Evolutionary conservation across 2,329 filamentous ascomycete genomes (phyloP).

Genomic region (Aspergillus luchuensis): DNA sequence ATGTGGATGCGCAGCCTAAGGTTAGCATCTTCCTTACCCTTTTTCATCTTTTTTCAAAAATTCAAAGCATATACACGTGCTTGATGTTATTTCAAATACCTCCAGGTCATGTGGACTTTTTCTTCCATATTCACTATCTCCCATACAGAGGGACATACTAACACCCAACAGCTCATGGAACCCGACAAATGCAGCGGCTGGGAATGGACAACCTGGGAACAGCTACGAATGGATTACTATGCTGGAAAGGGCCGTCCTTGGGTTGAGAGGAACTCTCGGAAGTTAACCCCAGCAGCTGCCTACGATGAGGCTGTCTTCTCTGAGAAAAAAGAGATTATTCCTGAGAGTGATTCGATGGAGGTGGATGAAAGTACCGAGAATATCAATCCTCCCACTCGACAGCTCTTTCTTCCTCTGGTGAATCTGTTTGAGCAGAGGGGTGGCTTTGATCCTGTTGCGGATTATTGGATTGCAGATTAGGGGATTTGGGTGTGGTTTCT

Average conservation of each 20-base stretch:
- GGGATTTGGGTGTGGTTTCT: too few species aligned
- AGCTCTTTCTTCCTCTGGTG: constrained; percentile 19
- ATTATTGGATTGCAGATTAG: not conserved
- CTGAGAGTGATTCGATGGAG: not conserved
- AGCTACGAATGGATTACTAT: constrained; percentile 32
- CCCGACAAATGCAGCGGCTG: constrained; percentile 59
- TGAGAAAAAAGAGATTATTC: not conserved
- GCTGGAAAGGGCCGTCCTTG: too few species aligned
- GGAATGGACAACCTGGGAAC: constrained; percentile 56
- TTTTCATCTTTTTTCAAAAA: not conserved
- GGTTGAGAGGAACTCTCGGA: too few species aligned
- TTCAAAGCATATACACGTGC: too few species aligned
- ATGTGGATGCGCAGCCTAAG: constrained; percentile 54
- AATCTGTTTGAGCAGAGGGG: constrained; percentile 17
- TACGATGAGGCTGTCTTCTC: too few species aligned
- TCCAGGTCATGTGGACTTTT: too few species aligned
- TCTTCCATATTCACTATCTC: too few species aligned
- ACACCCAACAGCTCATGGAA: constrained; percentile 37
- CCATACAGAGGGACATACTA: too few species aligned
- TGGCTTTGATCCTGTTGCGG: constrained; percentile 11
- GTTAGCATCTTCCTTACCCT: constrained; percentile 44
- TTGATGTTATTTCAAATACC: too few species aligned
- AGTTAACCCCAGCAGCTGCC: too few species aligned
- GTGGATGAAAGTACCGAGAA: too few species aligned
- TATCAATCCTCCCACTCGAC: not conserved